Evolutionary conservation across 768 basidiomycete species (phyloP), one percentile per base, ranked within the genome.

Genomic region (Dacryopinax primogenitus): DNA sequence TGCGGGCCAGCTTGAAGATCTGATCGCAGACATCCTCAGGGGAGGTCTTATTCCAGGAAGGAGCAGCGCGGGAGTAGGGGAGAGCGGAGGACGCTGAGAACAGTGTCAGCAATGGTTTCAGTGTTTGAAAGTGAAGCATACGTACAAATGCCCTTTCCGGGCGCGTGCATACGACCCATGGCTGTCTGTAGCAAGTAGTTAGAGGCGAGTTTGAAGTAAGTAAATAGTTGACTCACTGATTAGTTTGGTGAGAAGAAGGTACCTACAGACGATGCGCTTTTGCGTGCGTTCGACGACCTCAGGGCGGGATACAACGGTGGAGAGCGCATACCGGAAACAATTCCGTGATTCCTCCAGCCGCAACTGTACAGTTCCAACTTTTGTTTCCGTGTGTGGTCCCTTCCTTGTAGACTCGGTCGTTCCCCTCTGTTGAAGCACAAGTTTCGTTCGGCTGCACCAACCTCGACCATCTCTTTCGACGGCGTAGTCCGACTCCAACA

Each of bases 161-260:
- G 92, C 85, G 93, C 93, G 85, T 98, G 95, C 92, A 96, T 93
- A 76, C 93, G 92, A 90, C 88, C 90, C 90, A 92, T 92, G 80
- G 72, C 79, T 58, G 11, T 30, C 51, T n/a, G n/a, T 58, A 32
- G 51, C 15, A 15, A 30, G 51, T 58, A 28, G 51, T 58, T 28
- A 58, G 51, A 44, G 23, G 32, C 4, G 9, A 28, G 26, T 4
- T 30, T 3, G 51, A 28, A 11, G 11, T 11, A 58, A 9, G 3
- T 32, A 15, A 30, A 58, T 6, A 26, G 51, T 30, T 7, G 23
- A 58, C 51, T 58, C 51, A 58, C 51, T 13, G 51, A 58, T 58
- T 58, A 58, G 51, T 58, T 58, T 58, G 26, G 51, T 15, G 51
- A 58, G 51, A 58, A 18, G 26, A 18, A 39, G 11, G 51, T 23